Percentiles rank a stretch among this genome's conserved stretches.
phyloP scores from a whole-genome alignment of 371 early-diverging fungal species.

The Mucor indicus region DNA sequence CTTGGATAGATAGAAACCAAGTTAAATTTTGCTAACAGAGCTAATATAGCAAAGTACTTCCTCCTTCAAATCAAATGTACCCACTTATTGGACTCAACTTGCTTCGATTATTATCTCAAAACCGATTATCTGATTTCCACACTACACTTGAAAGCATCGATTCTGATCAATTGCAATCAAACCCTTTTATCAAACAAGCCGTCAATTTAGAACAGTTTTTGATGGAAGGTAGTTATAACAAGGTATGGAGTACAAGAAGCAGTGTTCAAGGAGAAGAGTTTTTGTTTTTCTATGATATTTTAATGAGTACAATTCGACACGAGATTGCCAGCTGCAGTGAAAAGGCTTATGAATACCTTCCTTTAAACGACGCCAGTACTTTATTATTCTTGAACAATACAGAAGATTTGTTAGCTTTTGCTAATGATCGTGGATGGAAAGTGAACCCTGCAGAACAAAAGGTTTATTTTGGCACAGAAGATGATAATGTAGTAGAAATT shows the following conservation, averaged over 20 bases:
- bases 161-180: constrained; percentile 72
- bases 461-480: constrained; percentile 75
- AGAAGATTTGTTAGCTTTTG: constrained; percentile 78
- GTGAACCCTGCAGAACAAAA: constrained; percentile 77
- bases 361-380: constrained; percentile 84
- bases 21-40: no score
- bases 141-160: constrained; percentile 89
- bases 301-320: constrained; percentile 90
- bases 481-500: constrained; percentile 64
- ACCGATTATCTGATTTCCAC: constrained; percentile 94
- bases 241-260: constrained; percentile 86
- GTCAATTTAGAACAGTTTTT: constrained; percentile 88
- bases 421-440: constrained; percentile 80
- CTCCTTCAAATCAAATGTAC: constrained; percentile 81
- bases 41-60: constrained; percentile 59
- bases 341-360: constrained; percentile 85
- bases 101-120: constrained; percentile 87
- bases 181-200: constrained; percentile 86
- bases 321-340: constrained; percentile 95
- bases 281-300: constrained; percentile 87
- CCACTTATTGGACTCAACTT: constrained; percentile 89
- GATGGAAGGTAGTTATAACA: constrained; percentile 97
- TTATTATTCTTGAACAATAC: constrained; percentile 81
- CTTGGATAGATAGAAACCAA: no score
- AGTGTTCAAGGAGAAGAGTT: constrained; percentile 90